Evolutionary conservation across 1,139 yeast genomes (phyloP), one percentile per base, ranked within the genome.

Genomic region (Magnusiomyces suaveolens): DNA sequence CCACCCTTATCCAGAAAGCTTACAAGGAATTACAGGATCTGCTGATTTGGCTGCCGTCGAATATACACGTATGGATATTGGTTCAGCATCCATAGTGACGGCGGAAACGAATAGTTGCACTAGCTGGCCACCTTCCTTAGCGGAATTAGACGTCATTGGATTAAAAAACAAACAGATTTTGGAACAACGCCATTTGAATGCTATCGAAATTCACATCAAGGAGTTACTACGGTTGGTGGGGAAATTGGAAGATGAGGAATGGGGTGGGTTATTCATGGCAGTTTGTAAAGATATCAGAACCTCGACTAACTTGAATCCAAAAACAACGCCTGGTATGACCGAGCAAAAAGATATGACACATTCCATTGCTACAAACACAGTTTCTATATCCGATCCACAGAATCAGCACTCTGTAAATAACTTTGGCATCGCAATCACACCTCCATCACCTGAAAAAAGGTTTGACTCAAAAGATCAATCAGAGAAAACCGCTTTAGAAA

Each of bases 201-300:
- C 55, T 1, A 54, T 61, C 10, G 55, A 39, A 1, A 59, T 57
- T 0, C 62, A 59, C 18, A 46, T 60, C 25, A 53, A 46, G 21
- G 49, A 50, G 2, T 32, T 67, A 4, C 62, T 56, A 2, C 44
- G 48, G 33, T 60, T 65, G 38, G 39, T 64, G 3, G 60, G 60
- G 1, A 47, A 47, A 1, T 54, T 66, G 24, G 62, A 64, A 33
- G 60, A 60, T 14, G 69, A 66, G 44, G 55, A 49, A 12, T 62
- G 68, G 67, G 64, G 63, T 21, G 69, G 68, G 21, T 56, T 60
- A 2, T 59, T 60, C 16, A 29, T 67, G 12, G 66, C 62, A 8
- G 65, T 61, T 18, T 47, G 50, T 16, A 20, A 23, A 21, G 29
- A 47, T 29, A 6, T 20, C 20, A 24, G 44, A 18, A 8, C 18